A percentile compares a stretch with the other conserved stretches of the same genome.
Evolutionary conservation across 306 rosid genomes (phyloP).

Genomic region (Trifolium repens): DNA sequence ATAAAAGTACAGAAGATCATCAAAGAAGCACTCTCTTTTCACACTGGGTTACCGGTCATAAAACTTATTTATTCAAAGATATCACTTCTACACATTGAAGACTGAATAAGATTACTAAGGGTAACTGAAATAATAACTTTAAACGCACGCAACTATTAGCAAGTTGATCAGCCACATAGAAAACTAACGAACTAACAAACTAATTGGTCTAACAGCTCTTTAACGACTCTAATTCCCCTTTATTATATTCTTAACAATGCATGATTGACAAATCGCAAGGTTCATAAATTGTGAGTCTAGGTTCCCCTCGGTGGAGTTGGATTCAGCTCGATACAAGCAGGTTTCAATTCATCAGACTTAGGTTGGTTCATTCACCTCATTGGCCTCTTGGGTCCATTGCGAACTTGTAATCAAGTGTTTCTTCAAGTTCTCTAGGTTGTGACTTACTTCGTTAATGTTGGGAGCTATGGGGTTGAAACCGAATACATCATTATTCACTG

Average conservation of each 20-base stretch:
- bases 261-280: not conserved
- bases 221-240: not conserved
- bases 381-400: not conserved
- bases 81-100: not conserved
- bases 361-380: not conserved
- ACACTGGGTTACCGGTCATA: not conserved
- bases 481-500: not conserved
- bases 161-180: not conserved
- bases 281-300: not conserved
- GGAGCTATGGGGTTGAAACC: not conserved
- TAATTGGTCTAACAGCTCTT: not conserved
- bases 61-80: too few species aligned
- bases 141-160: not conserved
- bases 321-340: not conserved
- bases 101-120: not conserved
- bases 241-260: not conserved
- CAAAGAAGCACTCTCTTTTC: not conserved
- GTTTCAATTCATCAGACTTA: not conserved
- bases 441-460: not conserved
- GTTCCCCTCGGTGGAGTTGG: not conserved
- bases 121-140: too few species aligned
- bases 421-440: not conserved
- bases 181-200: not conserved
- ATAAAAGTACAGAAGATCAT: not conserved
- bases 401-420: not conserved